Evolutionary conservation across 345 rosid genomes (phyloP), one percentile per base, ranked within the genome.

Genomic region (Clausena lansium): DNA sequence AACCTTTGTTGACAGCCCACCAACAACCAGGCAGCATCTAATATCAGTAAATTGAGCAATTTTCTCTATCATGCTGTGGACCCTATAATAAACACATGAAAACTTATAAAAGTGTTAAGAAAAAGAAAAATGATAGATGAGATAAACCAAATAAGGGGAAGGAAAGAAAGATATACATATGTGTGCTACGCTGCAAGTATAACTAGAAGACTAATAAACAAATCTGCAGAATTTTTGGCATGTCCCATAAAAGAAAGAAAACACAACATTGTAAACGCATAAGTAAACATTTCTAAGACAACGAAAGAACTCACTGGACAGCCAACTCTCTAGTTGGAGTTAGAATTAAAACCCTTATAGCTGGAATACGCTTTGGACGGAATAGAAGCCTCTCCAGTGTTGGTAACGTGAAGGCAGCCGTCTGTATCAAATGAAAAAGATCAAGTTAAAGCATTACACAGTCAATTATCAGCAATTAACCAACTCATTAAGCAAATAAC

Each of bases 301-400:
- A 55, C 54, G 39, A 65, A 47, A 67, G 32, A 64, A 87, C 97
- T 87, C 84, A 96, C 99, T 96, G 99, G 76, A 88, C 91, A 0
- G 99, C 99, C 82, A 96, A 85, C 85, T 96, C 98, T 76, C 98
- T 89, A 2, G 98, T 93, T 11, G 98, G 98, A 78, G 99, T 90
- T 69, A 96, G 94, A 84, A 96, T 94, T 75, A 96, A 98, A 38
- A 94, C 97, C 38, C 99, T 82, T 73, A 91, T 89, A 19, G 97
- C 98, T 69, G 84, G 87, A 79, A 89, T 87, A 22, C 96, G 88
- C 80, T 96, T 94, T 35, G 98, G 99, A 47, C 99, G 96, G 76
- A 82, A 94, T 45, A 96, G 77, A 70, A 96, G 74, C 91, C 99
- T 91, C 88, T 96, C 97, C 70, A 96, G 83, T 24, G 97, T 86